Base-by-base conservation (phyloP, 768 basidiomycete genomes). In the Pulveroboletus sp. region DNA sequence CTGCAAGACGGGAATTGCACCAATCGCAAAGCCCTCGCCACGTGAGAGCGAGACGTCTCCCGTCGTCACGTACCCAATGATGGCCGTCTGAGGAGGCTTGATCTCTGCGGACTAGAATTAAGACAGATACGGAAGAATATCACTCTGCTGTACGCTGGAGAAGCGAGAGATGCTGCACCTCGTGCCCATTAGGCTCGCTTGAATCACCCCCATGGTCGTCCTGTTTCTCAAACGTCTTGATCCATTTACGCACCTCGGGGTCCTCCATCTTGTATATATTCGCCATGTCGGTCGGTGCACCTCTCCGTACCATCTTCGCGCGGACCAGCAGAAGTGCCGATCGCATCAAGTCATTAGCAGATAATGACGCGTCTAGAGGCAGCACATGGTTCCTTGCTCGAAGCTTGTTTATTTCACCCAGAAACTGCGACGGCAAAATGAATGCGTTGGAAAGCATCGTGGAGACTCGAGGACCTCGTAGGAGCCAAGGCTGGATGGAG, bases 51-150 rank as follows among this genome's bases (percentile, higher is more conserved):
- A 94, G 63, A 79, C 86, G 52, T 83, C 83, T 0, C 93, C 94
- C 3, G 88, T 85, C 0, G 92, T 91, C 17, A 93, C 76, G 59
- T 88, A 89, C 0, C 95, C 94, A 46, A 95, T 80, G 24, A 89
- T 74, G 3, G 69, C 62, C 3, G 70, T 63, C 41, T 73, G 61
- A 2, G 70, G 58, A 6, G 82, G 74, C 7, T 69, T 64, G 6
- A 66, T 54, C 51, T 75, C 71, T 11, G 74, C 75, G 4, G 82
- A 60, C 83, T 85, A 43, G 32, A 49, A 54, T 43, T 43, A 15
- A 30, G 42, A 35, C 6, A 18, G 37, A 39, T 1, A 26, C 18
- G 11, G 59, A 17, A 5, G 5, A 17, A 8, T 3, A 5, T 47
- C 8, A 47, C 12, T 27, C 18, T 9, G 5, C 8, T 14, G 21